Base-by-base conservation (phyloP, 2,329 filamentous ascomycete species). In the Cytospora chrysosperma region DNA sequence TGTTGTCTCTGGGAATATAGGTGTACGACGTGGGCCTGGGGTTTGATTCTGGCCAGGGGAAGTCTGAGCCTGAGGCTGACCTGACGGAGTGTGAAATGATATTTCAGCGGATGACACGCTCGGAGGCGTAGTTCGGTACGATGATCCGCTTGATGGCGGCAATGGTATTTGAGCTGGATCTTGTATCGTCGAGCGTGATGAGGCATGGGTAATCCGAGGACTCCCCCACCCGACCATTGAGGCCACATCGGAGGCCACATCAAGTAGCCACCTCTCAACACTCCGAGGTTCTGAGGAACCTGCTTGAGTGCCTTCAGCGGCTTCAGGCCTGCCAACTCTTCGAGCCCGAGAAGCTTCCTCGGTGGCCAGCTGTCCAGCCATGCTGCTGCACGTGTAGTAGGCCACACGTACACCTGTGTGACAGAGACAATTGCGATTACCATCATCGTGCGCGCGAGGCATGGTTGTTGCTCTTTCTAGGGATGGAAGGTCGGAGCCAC, bases 361-460 rank as follows among this genome's bases (percentile, higher is more conserved):
- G 10, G 21, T 9, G 19, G 57, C 7, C 13, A 37, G 27, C 28
- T 27, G 40, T 5, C 54, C 27, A 24, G 24, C n/a, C 58, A 64
- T 40, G 34, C 43, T 55, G 13, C 58, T 50, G 37, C 62, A 64
- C 13, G 30, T 54, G 24, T 49, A 62, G 24, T 40, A 64, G 37
- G 58, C 58, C 27, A 58, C 43, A 30, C 34, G 53, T 19, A 54
- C 19, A 21, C 53, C 53, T 21, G 4, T 34, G 34, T 19, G 53
- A 26, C 53, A 55, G 17, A 12, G 30, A 55, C 52, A 55, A n/a
- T 55, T 55, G 53, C 53, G 32, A 4, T 6, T 17, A 19, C 53
- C 40, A 4, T 17, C 32, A 24, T 10, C 21, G 17, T 19, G 50
- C 15, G 26, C 26, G n/a, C 8, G 50, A 12, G 50, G 13, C 26